Evolutionary conservation across 1,284 basidiomycete species (phyloP), one percentile per base, ranked within the genome.

Genomic region (Lignosus rhinocerotis): DNA sequence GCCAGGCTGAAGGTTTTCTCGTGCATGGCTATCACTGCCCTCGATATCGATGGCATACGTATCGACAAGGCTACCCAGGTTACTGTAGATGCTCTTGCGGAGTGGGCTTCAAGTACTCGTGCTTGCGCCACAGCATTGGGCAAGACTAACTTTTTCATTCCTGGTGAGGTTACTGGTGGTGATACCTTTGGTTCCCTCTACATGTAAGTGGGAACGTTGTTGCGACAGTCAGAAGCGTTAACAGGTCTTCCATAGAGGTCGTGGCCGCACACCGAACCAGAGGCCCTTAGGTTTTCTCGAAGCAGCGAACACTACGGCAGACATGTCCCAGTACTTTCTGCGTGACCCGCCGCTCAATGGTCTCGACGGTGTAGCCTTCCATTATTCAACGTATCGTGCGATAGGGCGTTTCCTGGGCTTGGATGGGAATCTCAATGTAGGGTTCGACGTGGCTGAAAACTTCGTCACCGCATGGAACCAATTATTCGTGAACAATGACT

Each of bases 41-140:
- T 96, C 47, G 94, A 96, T 70, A 80, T 96, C 64, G 94, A 96
- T 70, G 93, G 87, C 58, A 94, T 96, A 70, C 93, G 94, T 76
- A 88, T 96, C 76, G 94, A 96, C 75, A 96, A 96, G 75, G 86
- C 93, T 30, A 96, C 93, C 0, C 94, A 96, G 72, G 84, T 96
- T 61, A 92, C 92, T 2, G 85, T 95, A 9, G 86, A 89, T 60
- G 90, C 89, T 1, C 80, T 95, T 49, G 81, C 91, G 7, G 69
- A 79, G 1, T 96, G 94, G 94, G 78, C 90, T 0, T 75, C 85
- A 0, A 77, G 80, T 47, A 91, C 92, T 1, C 82, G 92, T 53
- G 76, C 78, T 10, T 96, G 94, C 70, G 94, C 94, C 0, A 68
- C 72, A 1, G 73, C 78, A 0, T 73, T 92, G 14, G 86, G 86